Percentiles rank a stretch among this genome's conserved stretches.
These are phyloP conservation scores for Aspergillus spinulosporus DNA, from an alignment of 2,329 filamentous ascomycete species.

Conservation along the genomic window DNA sequence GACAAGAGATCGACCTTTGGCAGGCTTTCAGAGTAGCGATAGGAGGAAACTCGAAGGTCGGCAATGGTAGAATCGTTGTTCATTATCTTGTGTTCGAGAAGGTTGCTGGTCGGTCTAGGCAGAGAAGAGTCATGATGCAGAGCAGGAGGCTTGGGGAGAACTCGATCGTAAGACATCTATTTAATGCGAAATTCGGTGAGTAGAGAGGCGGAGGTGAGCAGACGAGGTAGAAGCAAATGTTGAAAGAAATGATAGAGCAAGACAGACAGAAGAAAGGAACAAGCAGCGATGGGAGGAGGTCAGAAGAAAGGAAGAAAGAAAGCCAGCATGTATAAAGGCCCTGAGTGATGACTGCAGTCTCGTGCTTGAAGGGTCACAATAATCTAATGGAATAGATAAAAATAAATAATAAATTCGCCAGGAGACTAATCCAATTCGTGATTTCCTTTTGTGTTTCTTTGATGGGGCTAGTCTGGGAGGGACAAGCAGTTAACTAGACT, in stretches of 20 bases:
- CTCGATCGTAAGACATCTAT: slow-evolving; percentile 53
- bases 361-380: slow-evolving; percentile 1
- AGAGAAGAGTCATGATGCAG: slow-evolving; percentile 43
- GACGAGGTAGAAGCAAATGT: slow-evolving; percentile 16
- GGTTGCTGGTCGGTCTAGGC: slow-evolving; percentile 36
- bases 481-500: no score
- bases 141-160: slow-evolving; percentile 46
- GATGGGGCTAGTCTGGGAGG: no score
- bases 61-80: slow-evolving; percentile 31
- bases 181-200: slow-evolving; percentile 30
- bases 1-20: slow-evolving; percentile 31
- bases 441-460: slow-evolving; percentile 11
- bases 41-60: slow-evolving; percentile 23
- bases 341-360: slow-evolving; percentile 7
- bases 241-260: slow-evolving; percentile 17
- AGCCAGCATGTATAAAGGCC: neutral
- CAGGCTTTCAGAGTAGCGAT: slow-evolving; percentile 26
- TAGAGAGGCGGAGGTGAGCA: slow-evolving; percentile 9
- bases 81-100: slow-evolving; percentile 47
- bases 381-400: slow-evolving; percentile 1
- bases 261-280: slow-evolving; percentile 15
- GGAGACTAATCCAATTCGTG: slow-evolving; percentile 9
- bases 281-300: slow-evolving; percentile 12
- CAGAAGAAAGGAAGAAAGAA: slow-evolving; percentile 8
- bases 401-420: slow-evolving; percentile 10